phyloP scores from a whole-genome alignment of 2,329 filamentous ascomycete genomes.

The Penicillium glabrum region DNA sequence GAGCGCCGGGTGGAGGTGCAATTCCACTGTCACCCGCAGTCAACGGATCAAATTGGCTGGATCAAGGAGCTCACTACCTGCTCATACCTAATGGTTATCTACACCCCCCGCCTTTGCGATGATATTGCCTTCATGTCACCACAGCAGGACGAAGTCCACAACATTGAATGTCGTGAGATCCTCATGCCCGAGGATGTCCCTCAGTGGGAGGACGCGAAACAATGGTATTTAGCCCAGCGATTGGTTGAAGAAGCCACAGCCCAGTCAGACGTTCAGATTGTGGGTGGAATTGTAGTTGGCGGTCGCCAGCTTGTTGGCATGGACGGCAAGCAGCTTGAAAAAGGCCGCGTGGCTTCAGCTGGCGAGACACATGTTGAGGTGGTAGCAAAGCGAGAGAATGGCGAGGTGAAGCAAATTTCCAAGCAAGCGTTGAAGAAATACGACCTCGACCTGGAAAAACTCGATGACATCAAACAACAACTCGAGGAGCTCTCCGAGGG shows the following conservation, averaged over 20 bases:
- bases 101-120: conserved; percentile 83
- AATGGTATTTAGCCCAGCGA: conserved; percentile 31
- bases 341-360: conserved; percentile 55
- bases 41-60: conserved; percentile 76
- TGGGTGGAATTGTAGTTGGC: conserved; percentile 62
- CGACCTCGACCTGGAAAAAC: conserved; percentile 63
- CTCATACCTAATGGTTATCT: conserved; percentile 88
- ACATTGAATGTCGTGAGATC: conserved; percentile 74
- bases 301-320: conserved; percentile 56
- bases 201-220: conserved; percentile 46
- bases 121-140: conserved; percentile 85
- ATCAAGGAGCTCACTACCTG: conserved; percentile 93
- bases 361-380: conserved; percentile 49
- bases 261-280: conserved; percentile 39
- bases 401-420: conserved; percentile 60
- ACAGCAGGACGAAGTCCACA: conserved; percentile 71
- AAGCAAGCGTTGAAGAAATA: conserved; percentile 68
- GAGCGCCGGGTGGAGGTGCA: conserved; percentile 79
- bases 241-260: conserved; percentile 25
- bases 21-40: conserved; percentile 75
- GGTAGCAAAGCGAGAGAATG: conserved; percentile 60
- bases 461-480: conserved; percentile 68
- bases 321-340: conserved; percentile 58
- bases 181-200: conserved; percentile 57
- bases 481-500: conserved; percentile 68